Conservation (phyloP, 2,329 filamentous ascomycete species). For the Colletotrichum plurivorum region DNA sequence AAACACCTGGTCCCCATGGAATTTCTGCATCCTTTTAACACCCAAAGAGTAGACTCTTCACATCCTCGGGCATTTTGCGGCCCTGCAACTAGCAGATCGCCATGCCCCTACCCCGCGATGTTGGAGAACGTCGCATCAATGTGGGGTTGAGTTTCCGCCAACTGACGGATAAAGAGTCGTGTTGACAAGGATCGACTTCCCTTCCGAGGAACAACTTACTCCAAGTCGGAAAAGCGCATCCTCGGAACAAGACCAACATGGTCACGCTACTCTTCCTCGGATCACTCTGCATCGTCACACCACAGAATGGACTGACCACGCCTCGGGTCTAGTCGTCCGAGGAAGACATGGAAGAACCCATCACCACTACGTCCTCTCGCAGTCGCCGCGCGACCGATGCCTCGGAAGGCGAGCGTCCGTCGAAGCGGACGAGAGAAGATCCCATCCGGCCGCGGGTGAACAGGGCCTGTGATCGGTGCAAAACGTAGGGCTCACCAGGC, state of each 20-base stretch:
- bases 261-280: not conserved
- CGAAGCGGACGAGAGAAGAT: not conserved
- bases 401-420: not conserved
- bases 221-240: conserved; percentile 29
- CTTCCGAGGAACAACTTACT: not conserved
- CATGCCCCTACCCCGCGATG: not conserved
- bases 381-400: conserved; percentile 4
- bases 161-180: conserved; percentile 7
- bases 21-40: not conserved
- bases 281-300: not conserved
- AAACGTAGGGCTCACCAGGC: conserved; percentile 37
- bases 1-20: not conserved
- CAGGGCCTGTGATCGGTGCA: conserved; percentile 46
- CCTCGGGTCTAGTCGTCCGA: conserved; percentile 4
- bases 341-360: conserved; percentile 10
- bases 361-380: not conserved
- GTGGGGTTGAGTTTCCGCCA: conserved; percentile 21
- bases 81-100: not conserved
- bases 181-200: conserved; percentile 21
- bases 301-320: not conserved
- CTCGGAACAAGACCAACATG: not conserved
- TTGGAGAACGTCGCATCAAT: not conserved
- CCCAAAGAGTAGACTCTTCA: not conserved
- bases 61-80: conserved; percentile 1
- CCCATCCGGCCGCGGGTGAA: conserved; percentile 22